Conservation (phyloP, 805 yeast genomes). For the Lachancea waltii region DNA sequence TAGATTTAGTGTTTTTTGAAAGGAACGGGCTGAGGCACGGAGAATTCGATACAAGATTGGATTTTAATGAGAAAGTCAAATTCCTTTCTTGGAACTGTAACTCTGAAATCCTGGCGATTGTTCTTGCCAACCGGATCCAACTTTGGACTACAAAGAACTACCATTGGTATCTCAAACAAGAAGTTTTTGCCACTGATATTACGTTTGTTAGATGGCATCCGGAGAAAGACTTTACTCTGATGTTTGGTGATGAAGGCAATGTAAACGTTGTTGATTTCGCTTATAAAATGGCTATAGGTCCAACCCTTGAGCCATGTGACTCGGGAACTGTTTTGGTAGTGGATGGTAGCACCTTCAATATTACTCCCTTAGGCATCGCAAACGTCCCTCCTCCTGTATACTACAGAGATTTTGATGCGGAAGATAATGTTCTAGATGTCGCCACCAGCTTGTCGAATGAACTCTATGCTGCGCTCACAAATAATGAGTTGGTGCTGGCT, state of each 20-base stretch:
- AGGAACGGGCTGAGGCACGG: slow-evolving; percentile 90
- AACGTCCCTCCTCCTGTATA: slow-evolving; percentile 94
- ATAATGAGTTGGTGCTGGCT: slow-evolving; percentile 42
- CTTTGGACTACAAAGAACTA: slow-evolving; percentile 90
- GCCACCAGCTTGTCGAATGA: slow-evolving; percentile 59
- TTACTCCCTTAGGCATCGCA: slow-evolving; percentile 80
- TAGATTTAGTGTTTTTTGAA: slow-evolving; percentile 72
- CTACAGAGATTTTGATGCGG: slow-evolving; percentile 55
- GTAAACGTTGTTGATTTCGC: slow-evolving; percentile 66
- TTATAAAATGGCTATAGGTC: slow-evolving; percentile 57
- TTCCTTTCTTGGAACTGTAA: slow-evolving; percentile 73
- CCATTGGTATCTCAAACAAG: slow-evolving; percentile 93
- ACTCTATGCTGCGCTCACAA: slow-evolving; percentile 50
- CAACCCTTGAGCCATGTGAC: slow-evolving; percentile 61
- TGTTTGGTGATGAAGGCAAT: slow-evolving; percentile 50
- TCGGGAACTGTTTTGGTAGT: slow-evolving; percentile 73
- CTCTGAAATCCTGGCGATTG: slow-evolving; percentile 72
- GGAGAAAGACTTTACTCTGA: slow-evolving; percentile 71
- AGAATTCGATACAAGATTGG: slow-evolving; percentile 64
- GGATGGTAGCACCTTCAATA: slow-evolving; percentile 63
- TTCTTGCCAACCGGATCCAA: slow-evolving; percentile 56
- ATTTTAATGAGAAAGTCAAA: slow-evolving; percentile 43
- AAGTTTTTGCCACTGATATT: slow-evolving; percentile 37
- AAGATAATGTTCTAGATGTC: slow-evolving; percentile 51
- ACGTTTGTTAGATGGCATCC: slow-evolving; percentile 72